A percentile compares a stretch with the other conserved stretches of the same genome.
Conservation (phyloP, 2,329 filamentous ascomycete genomes). For the Whalleya microplaca region DNA sequence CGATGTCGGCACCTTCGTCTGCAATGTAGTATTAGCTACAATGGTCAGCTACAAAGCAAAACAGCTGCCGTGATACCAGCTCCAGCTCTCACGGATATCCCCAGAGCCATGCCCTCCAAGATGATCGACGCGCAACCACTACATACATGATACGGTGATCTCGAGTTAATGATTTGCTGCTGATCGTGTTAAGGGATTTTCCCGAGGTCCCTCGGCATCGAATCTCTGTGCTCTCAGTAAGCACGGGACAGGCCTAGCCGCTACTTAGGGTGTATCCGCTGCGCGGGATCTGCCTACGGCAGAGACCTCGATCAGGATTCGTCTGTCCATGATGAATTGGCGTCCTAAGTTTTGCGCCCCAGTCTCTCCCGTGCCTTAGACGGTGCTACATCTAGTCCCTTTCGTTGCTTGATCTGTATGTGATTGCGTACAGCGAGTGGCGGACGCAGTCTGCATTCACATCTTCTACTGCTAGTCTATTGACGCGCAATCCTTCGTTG, state of each 20-base stretch:
- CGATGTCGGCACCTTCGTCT: not conserved
- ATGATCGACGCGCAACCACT: not conserved
- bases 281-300: not conserved
- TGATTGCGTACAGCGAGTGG: slow-evolving; percentile 25
- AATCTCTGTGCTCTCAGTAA: not conserved
- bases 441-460: slow-evolving; percentile 9
- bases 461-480: slow-evolving; percentile 7
- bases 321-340: not conserved
- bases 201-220: not conserved
- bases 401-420: slow-evolving; percentile 19
- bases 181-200: not conserved
- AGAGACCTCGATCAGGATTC: not conserved
- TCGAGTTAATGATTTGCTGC: not conserved
- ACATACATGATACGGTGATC: not conserved
- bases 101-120: not conserved
- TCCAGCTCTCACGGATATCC: not conserved
- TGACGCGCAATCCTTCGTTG: slow-evolving; percentile 2
- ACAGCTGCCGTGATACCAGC: not conserved
- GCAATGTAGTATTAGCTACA: not conserved
- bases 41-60: not conserved
- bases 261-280: not conserved
- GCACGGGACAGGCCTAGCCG: not conserved
- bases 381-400: not conserved
- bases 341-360: not conserved
- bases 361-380: not conserved